These are phyloP conservation scores for Tylopilus felleus DNA, from an alignment of 768 basidiomycete genomes.

Conservation along the genomic window DNA sequence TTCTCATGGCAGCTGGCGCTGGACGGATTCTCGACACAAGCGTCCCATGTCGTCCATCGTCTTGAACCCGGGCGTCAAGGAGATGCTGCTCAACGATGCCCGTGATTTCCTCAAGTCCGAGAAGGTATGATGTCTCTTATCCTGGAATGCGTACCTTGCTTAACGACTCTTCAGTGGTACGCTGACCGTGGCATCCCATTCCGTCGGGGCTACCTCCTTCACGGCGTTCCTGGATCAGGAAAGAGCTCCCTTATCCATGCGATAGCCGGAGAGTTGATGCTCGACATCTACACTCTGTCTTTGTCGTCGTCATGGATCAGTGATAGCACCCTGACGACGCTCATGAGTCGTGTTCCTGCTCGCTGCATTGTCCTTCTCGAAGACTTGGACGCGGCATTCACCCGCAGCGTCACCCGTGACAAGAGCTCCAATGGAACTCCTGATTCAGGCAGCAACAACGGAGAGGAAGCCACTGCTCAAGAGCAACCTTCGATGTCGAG, in stretches of 20 bases:
- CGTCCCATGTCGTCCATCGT: conserved; percentile 87
- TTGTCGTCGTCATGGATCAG: conserved; percentile 85
- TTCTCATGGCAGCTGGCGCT: conserved; percentile 83
- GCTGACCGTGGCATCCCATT: conserved; percentile 92
- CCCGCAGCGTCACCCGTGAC: conserved; percentile 68
- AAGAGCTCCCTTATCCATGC: conserved; percentile 87
- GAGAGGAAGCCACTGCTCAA: conserved; percentile 30
- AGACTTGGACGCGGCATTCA: conserved; percentile 88
- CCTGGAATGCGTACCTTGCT: neutral
- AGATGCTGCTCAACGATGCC: conserved; percentile 80
- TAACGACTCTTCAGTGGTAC: conserved; percentile 60
- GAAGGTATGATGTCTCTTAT: conserved; percentile 45
- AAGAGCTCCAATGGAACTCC: conserved; percentile 47
- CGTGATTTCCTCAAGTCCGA: conserved; percentile 82
- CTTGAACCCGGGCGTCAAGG: conserved; percentile 83
- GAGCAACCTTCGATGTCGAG: conserved; percentile 31
- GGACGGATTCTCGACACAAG: conserved; percentile 85
- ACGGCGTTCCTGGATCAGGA: conserved; percentile 82
- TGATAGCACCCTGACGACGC: conserved; percentile 78
- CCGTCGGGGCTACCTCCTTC: conserved; percentile 81
- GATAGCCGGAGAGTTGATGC: conserved; percentile 82
- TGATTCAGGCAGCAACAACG: conserved; percentile 32
- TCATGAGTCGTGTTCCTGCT: conserved; percentile 85
- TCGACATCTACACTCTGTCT: conserved; percentile 91
- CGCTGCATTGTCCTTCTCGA: conserved; percentile 86